phyloP scores from a whole-genome alignment of 768 basidiomycete genomes.

The Agaricus blazei region DNA sequence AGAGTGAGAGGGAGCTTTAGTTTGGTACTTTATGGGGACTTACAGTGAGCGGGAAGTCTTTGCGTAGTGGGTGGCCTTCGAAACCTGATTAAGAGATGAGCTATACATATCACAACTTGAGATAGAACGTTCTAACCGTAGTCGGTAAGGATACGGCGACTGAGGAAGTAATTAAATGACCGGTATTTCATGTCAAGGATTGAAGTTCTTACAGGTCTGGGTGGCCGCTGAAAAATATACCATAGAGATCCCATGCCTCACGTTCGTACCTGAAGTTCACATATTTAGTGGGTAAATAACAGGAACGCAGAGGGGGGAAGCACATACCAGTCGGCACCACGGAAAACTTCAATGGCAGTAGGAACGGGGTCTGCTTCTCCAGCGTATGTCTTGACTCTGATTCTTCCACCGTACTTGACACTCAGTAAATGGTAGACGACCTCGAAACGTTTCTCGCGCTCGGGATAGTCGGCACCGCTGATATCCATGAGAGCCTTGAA shows the following conservation, averaged over 20 bases:
- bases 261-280: constrained; percentile 74
- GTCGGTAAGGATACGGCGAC: constrained; percentile 95
- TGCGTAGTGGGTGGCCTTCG: constrained; percentile 95
- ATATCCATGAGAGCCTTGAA: constrained; percentile 93
- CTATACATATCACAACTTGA: constrained; percentile 5
- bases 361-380: constrained; percentile 91
- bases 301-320: neutral
- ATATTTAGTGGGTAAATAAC: neutral
- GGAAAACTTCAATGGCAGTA: constrained; percentile 71
- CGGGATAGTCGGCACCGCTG: constrained; percentile 93
- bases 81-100: constrained; percentile 51
- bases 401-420: constrained; percentile 69
- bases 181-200: neutral
- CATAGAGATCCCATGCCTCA: constrained; percentile 97
- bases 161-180: constrained; percentile 26
- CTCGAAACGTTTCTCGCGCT: constrained; percentile 91
- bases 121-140: constrained; percentile 58
- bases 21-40: constrained; percentile 19
- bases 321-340: constrained; percentile 88
- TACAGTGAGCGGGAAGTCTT: constrained; percentile 97
- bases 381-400: constrained; percentile 96
- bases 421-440: constrained; percentile 95
- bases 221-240: constrained; percentile 94
- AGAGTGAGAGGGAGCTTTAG: constrained; percentile 4
- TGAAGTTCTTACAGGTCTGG: constrained; percentile 78